Conservation (phyloP, 176 grass and related monocot genomes). For the Zizania latifolia region DNA sequence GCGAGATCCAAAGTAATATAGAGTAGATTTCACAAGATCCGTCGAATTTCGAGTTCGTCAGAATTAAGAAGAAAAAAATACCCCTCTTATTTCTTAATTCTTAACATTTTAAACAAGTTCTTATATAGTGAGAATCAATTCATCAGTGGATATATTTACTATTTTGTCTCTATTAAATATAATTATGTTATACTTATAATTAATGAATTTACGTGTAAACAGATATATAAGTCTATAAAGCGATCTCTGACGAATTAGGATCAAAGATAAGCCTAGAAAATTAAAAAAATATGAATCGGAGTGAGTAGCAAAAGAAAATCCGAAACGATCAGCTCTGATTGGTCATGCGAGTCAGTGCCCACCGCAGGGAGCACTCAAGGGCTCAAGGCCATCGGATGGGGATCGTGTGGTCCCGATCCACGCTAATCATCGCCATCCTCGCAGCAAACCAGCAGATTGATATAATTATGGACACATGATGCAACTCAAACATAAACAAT, state of each 20-base stretch:
- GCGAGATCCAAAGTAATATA: background rate
- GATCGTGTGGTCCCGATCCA: constrained; percentile 19
- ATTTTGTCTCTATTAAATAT: no score
- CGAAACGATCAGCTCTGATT: background rate
- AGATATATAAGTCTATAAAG: no score
- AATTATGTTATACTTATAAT: no score
- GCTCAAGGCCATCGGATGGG: constrained; percentile 14
- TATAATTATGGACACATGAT: background rate
- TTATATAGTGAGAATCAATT: no score
- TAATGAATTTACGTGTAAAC: no score
- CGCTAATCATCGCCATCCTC: background rate
- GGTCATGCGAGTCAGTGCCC: background rate
- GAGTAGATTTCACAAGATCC: background rate
- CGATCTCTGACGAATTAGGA: no score
- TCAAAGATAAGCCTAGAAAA: no score
- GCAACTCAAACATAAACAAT: background rate
- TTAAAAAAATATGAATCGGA: no score
- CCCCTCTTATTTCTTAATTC: no score
- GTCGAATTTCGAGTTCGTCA: background rate
- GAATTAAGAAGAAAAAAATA: background rate
- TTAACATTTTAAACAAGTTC: no score
- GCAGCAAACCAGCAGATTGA: background rate
- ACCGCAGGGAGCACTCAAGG: background rate
- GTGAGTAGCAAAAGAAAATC: background rate
- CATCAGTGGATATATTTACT: no score